Base-by-base conservation (phyloP, 495 filamentous ascomycete genomes). In the Hypoxylon fragiforme region DNA sequence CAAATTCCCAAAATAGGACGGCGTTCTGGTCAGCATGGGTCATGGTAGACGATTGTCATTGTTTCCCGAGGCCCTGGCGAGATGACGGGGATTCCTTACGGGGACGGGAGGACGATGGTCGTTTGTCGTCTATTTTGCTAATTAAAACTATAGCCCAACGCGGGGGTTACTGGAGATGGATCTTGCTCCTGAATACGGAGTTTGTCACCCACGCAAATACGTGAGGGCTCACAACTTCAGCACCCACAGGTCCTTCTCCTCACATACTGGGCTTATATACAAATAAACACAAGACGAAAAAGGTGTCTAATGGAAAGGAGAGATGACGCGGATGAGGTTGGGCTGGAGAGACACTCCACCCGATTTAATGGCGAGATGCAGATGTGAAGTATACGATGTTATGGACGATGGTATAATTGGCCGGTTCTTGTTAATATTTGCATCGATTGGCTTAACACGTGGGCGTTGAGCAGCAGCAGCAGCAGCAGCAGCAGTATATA, bases 21-120 rank as follows among this genome's bases (percentile, higher is more conserved):
- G 59, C 59, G 59, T 63, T 63, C 44, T 49, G 59, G 59, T 58
- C 53, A 47, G 54, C 44, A 63, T 58, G 4, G n/a, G 53, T 46
- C 58, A 51, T 55, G 58, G 48, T 56, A 38, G 51, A 53, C 39
- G 51, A 44, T 38, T 24, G 9, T 50, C 39, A 44, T 37, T 20
- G 26, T 48, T 44, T 40, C 13, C 37, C 13, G 22, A 13, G 24
- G 24, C 45, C 30, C 26, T 48, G 30, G 50, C 43, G 45, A 30
- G 34, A 32, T 24, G 44, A 35, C 24, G 37, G 42, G 48, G 26
- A n/a, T n/a, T n/a, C n/a, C n/a, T n/a, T 31, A 26, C 20, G 14
- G 24, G 46, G 13, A 38, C 26, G 22, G 7, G 35, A 53, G 44
- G 44, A 22, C n/a, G n/a, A n/a, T n/a, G n/a, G n/a, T n/a, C n/a